phyloP scores from a whole-genome alignment of 1,284 basidiomycete genomes.

The Pyrrhoderma lamaoense region DNA sequence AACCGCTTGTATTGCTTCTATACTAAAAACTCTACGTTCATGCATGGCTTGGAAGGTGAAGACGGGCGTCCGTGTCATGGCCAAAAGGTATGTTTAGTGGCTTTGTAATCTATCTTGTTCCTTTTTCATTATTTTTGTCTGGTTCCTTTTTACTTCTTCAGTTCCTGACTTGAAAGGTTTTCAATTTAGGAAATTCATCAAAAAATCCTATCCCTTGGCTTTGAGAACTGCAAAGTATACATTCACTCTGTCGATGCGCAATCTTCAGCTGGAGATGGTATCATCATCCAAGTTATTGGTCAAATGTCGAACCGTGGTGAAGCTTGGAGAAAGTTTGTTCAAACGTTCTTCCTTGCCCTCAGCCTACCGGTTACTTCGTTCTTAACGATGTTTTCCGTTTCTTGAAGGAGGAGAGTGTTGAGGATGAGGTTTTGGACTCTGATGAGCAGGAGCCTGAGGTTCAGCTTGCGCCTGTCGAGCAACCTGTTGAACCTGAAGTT shows the following conservation, averaged over 20 bases:
- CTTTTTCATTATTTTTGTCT: slow-evolving; percentile 5
- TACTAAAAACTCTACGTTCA: slow-evolving; percentile 95
- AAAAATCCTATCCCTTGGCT: slow-evolving; percentile 89
- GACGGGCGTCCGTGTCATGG: slow-evolving; percentile 84
- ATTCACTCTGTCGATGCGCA: slow-evolving; percentile 94
- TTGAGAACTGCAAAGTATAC: slow-evolving; percentile 96
- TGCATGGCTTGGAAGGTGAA: slow-evolving; percentile 93
- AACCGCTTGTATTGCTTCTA: slow-evolving; percentile 98
- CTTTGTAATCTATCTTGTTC: neutral
- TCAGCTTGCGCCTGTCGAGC: slow-evolving; percentile 17
- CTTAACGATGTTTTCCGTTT: slow-evolving; percentile 99
- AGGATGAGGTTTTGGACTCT: slow-evolving; percentile 34
- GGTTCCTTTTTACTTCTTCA: slow-evolving; percentile 1
- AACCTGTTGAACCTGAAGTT: slow-evolving; percentile 23
- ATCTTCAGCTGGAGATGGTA: slow-evolving; percentile 89
- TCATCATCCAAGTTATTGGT: slow-evolving; percentile 97
- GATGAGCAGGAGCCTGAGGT: slow-evolving; percentile 21
- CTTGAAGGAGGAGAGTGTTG: slow-evolving; percentile 90
- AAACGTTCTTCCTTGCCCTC: slow-evolving; percentile 99
- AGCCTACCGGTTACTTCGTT: slow-evolving; percentile 98
- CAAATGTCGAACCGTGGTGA: slow-evolving; percentile 93
- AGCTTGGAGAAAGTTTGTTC: slow-evolving; percentile 96
- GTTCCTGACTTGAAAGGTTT: neutral
- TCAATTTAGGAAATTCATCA: slow-evolving; percentile 88
- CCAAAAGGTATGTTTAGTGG: slow-evolving; percentile 64